Evolutionary conservation across 2,329 filamentous ascomycete genomes (phyloP).

Genomic region (Periconia sp.): DNA sequence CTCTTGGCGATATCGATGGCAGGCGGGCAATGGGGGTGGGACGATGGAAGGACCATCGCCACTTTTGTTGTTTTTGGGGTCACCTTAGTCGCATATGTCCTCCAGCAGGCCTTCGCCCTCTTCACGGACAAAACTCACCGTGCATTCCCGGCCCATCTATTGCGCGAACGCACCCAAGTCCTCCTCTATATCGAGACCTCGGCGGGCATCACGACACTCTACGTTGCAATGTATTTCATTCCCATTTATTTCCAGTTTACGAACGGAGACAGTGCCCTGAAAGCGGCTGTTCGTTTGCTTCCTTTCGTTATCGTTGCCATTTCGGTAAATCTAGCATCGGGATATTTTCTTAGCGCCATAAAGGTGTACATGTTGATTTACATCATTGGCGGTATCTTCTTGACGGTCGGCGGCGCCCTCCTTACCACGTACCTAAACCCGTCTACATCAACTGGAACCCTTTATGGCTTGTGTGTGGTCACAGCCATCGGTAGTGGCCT

Average conservation of each 20-base stretch:
- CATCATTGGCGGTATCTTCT: background rate
- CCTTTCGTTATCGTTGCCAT: constrained; percentile 22
- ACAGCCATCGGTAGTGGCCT: constrained; percentile 7
- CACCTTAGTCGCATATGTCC: constrained; percentile 47
- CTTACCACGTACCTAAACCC: background rate
- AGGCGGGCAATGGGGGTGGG: constrained; percentile 57
- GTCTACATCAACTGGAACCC: background rate
- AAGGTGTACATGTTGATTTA: background rate
- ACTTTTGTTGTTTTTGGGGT: constrained; percentile 55
- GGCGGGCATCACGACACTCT: constrained; percentile 42
- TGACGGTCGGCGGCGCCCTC: background rate
- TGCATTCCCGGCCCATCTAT: constrained; percentile 57
- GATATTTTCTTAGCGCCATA: background rate
- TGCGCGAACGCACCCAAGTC: constrained; percentile 24
- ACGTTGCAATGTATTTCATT: constrained; percentile 23
- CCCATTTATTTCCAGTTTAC: constrained; percentile 32
- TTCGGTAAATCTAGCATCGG: background rate
- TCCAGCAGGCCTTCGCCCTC: constrained; percentile 54
- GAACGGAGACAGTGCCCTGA: constrained; percentile 16
- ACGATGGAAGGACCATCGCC: constrained; percentile 50
- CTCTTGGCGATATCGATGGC: constrained; percentile 60
- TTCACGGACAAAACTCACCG: constrained; percentile 53
- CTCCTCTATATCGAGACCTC: constrained; percentile 4
- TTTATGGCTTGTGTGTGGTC: constrained; percentile 11
- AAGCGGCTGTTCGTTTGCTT: constrained; percentile 24